Evolutionary conservation across 1,284 basidiomycete genomes (phyloP), one percentile per base, ranked within the genome.

Genomic region (Boletus sp.): DNA sequence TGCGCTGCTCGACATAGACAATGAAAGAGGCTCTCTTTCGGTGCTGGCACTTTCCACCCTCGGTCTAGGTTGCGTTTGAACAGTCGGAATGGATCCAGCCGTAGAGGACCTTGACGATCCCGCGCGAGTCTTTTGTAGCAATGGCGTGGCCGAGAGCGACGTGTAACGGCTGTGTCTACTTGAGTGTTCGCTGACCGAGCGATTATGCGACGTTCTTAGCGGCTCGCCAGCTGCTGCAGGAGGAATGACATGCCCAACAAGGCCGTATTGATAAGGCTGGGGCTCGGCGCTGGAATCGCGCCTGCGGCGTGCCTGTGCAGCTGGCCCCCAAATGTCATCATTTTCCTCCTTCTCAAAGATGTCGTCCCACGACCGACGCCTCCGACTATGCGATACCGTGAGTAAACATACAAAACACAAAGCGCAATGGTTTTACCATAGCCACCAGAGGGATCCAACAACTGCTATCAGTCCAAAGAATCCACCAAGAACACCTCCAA

Each of bases 401-500:
- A 54, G 46, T 49, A 37, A 45, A 39, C 26, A 55, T 37, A 22
- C 16, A 42, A 37, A 44, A 50, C 17, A 34, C 25, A 8, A 30
- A 19, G 26, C 2, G 45, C 16, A 22, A 30, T 9, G 8, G 14
- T 13, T 16, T 69, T 63, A 81, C 79, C 75, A 62, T 47, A 77
- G 56, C 61, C 71, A 75, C 75, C 77, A 80, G 32, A 74, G 66
- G 10, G 72, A 52, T 7, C 70, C 59, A 2, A 73, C 72, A 12
- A 79, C 58, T 5, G 61, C 65, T 16, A 72, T 50, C 9, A 80
- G 61, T 14, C 71, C 75, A 44, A 73, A 66, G 43, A 80, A 71
- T 7, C 79, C 79, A 6, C 77, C 79, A 0, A 78, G 60, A 16
- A 70, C 72, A 19, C 79, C 78, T 36, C 79, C 79, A 14, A 77